Conservation (phyloP, 1,284 basidiomycete species). For the Marasmius tenuissimus region DNA sequence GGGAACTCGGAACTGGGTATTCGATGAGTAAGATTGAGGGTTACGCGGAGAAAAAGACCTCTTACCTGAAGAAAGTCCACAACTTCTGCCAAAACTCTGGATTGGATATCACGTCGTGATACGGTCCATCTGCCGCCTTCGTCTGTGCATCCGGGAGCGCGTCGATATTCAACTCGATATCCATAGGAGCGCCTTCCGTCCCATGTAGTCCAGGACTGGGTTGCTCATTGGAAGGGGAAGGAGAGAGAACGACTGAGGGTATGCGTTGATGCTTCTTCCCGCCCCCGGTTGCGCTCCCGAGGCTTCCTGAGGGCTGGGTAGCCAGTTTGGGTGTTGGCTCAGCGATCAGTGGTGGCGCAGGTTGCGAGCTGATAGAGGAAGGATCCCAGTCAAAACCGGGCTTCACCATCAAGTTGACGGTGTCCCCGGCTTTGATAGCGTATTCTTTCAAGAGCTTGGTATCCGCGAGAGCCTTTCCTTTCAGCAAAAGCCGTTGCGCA, state of each 20-base stretch:
- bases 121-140: slow-evolving; percentile 49
- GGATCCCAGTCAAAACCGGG: slow-evolving; percentile 72
- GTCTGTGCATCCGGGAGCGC: slow-evolving; percentile 39
- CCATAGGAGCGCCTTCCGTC: slow-evolving; percentile 46
- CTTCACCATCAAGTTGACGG: slow-evolving; percentile 83
- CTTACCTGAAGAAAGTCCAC: slow-evolving; percentile 62
- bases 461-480: slow-evolving; percentile 90
- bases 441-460: slow-evolving; percentile 88
- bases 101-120: slow-evolving; percentile 66
- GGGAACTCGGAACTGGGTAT: slow-evolving; percentile 54
- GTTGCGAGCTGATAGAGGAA: slow-evolving; percentile 21
- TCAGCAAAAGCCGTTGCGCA: slow-evolving; percentile 81
- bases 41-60: background rate
- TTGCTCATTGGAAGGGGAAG: slow-evolving; percentile 37
- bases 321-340: background rate
- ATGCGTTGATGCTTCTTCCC: slow-evolving; percentile 56
- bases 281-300: background rate
- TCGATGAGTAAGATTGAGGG: background rate
- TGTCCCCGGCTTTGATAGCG: slow-evolving; percentile 74
- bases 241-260: slow-evolving; percentile 73
- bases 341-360: slow-evolving; percentile 3
- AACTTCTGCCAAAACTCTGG: slow-evolving; percentile 79
- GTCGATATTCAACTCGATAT: slow-evolving; percentile 69
- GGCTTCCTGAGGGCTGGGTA: background rate
- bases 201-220: slow-evolving; percentile 16